phyloP scores from a whole-genome alignment of 495 filamentous ascomycete genomes.

The Tetracladium marchalianum region DNA sequence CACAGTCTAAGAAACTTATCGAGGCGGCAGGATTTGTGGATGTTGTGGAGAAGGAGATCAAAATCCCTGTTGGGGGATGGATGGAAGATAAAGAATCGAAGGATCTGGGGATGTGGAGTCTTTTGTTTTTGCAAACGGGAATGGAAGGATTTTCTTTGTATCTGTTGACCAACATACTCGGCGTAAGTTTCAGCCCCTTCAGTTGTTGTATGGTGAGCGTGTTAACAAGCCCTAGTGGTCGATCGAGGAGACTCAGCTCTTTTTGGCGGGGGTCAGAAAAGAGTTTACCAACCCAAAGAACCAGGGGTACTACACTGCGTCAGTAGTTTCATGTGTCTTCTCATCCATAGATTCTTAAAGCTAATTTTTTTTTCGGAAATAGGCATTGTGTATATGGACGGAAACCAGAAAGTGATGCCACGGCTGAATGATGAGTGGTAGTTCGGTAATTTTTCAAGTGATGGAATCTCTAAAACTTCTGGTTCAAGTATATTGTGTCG shows the following conservation, averaged over 20 bases:
- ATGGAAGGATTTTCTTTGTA: constrained; percentile 34
- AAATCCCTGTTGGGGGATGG: constrained; percentile 44
- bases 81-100: constrained; percentile 32
- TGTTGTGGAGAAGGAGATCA: constrained; percentile 30
- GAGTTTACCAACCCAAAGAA: not conserved
- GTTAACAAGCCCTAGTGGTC: not conserved
- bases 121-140: constrained; percentile 28
- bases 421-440: too few species aligned
- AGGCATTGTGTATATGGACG: too few species aligned
- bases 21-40: constrained; percentile 44
- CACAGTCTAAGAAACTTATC: constrained; percentile 37
- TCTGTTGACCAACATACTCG: not conserved
- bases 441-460: too few species aligned
- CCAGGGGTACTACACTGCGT: not conserved
- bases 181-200: not conserved
- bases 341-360: too few species aligned
- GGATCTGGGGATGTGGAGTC: constrained; percentile 28
- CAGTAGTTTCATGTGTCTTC: not conserved
- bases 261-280: not conserved
- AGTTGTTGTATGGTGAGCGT: not conserved
- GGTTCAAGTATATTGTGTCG: too few species aligned
- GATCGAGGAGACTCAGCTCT: not conserved
- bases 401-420: too few species aligned
- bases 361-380: too few species aligned
- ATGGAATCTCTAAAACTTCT: too few species aligned